Conservation (phyloP, 805 yeast species). For the Wickerhamomyces tratensis region DNA sequence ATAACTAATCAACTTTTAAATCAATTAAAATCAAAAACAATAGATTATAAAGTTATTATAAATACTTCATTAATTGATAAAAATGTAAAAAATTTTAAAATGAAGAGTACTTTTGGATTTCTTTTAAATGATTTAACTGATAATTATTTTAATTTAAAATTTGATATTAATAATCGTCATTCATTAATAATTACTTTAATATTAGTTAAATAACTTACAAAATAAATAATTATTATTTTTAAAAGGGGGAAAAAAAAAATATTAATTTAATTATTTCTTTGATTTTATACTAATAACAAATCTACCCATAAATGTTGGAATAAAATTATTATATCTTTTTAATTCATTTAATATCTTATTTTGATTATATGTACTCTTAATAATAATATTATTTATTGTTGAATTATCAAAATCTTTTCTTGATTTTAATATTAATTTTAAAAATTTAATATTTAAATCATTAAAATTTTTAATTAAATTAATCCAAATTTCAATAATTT, state of each 20-base stretch:
- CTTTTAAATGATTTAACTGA: slow-evolving; percentile 49
- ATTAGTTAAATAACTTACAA: not conserved
- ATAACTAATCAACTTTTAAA: slow-evolving; percentile 24
- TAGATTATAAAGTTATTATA: slow-evolving; percentile 47
- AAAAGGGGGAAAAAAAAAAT: no score
- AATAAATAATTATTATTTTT: no score
- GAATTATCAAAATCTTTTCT: slow-evolving; percentile 25
- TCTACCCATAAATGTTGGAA: slow-evolving; percentile 1
- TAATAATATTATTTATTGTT: not conserved
- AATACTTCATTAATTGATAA: slow-evolving; percentile 26
- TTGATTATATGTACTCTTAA: not conserved
- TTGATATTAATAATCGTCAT: slow-evolving; percentile 13
- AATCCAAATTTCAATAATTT: slow-evolving; percentile 46
- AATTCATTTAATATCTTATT: not conserved
- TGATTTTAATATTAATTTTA: slow-evolving; percentile 49
- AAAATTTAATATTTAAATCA: slow-evolving; percentile 67
- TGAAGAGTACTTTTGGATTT: slow-evolving; percentile 35
- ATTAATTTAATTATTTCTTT: not conserved
- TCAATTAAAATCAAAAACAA: slow-evolving; percentile 32
- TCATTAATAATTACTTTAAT: slow-evolving; percentile 9
- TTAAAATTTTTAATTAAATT: slow-evolving; percentile 56
- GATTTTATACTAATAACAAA: not conserved
- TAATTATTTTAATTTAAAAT: slow-evolving; percentile 34
- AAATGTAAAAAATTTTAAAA: slow-evolving; percentile 9
- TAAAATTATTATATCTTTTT: not conserved